Conservation (phyloP, 2,329 filamentous ascomycete genomes). For the Dothideomycetidae sp. region DNA sequence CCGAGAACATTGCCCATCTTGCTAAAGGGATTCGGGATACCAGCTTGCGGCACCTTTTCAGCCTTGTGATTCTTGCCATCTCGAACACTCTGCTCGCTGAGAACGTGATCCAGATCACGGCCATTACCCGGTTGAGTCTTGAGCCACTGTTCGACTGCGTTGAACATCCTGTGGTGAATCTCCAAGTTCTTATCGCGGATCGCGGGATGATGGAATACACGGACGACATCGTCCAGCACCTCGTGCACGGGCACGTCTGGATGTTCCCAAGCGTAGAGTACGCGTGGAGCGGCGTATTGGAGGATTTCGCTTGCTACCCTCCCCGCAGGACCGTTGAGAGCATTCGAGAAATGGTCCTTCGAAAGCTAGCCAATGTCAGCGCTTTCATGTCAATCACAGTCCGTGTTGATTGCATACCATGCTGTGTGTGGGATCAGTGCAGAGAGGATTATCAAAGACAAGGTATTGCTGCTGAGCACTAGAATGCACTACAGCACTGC, state of each 20-base stretch:
- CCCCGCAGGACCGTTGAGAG: constrained; percentile 36
- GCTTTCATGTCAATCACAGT: too few relatives aligned
- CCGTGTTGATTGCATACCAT: too few relatives aligned
- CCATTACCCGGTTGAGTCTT: constrained; percentile 52
- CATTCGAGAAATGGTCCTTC: constrained; percentile 39
- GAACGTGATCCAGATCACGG: constrained; percentile 54
- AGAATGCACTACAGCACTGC: constrained; percentile 50
- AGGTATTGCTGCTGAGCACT: constrained; percentile 37
- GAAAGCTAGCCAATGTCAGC: constrained; percentile 17
- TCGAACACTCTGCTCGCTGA: constrained; percentile 72
- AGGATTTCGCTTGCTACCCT: constrained; percentile 45
- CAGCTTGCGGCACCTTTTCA: constrained; percentile 11
- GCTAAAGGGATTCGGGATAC: constrained; percentile 8
- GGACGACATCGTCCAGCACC: constrained; percentile 65
- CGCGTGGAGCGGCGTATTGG: constrained; percentile 72
- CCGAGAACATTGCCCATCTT: constrained; percentile 5
- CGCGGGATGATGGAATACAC: constrained; percentile 82
- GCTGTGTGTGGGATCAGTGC: constrained; percentile 37
- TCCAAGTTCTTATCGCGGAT: constrained; percentile 61
- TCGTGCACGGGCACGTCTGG: constrained; percentile 67
- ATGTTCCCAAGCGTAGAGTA: constrained; percentile 90
- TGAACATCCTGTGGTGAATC: constrained; percentile 79
- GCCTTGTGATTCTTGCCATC: constrained; percentile 60
- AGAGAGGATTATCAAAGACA: constrained; percentile 34
- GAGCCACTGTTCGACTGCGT: constrained; percentile 69